Conservation (phyloP, 139 green algal species). For the Tetradesmus obliquus region DNA sequence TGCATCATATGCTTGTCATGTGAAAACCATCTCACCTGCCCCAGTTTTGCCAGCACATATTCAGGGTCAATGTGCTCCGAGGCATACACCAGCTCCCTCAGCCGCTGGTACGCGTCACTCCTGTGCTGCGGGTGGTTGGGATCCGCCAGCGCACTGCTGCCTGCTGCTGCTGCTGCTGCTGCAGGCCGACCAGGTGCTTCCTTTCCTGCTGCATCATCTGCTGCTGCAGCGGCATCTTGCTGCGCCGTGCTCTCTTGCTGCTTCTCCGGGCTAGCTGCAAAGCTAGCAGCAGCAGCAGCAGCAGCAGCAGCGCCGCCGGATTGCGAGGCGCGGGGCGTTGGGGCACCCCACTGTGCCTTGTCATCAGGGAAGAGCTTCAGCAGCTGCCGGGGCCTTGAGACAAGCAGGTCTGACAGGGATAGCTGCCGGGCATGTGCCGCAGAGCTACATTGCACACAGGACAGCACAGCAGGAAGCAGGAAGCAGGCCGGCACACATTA, state of each 20-base stretch:
- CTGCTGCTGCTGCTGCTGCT: background rate
- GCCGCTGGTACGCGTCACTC: constrained; percentile 54
- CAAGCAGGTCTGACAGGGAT: constrained; percentile 16
- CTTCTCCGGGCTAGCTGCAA: background rate
- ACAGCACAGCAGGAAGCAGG: background rate
- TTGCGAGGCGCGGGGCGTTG: background rate
- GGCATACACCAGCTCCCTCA: constrained; percentile 70
- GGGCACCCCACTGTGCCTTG: constrained; percentile 1
- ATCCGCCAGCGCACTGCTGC: background rate
- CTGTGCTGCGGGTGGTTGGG: background rate
- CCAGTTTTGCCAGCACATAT: constrained; percentile 73
- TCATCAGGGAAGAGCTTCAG: constrained; percentile 49
- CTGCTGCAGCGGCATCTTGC: background rate
- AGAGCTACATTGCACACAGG: constrained; percentile 7
- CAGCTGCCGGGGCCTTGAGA: constrained; percentile 17
- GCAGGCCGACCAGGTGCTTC: background rate
- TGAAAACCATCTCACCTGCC: constrained; percentile 21
- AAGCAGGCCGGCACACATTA: background rate
- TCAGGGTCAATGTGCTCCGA: constrained; percentile 77
- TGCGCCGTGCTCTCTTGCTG: background rate
- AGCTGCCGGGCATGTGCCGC: constrained; percentile 21
- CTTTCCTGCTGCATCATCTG: background rate
- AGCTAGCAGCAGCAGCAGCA: constrained; percentile 3
- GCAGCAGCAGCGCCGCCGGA: background rate
- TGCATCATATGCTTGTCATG: too few species aligned